These are phyloP conservation scores for Fusarium sp. DNA, from an alignment of 2,329 filamentous ascomycete species.

Conservation along the genomic window DNA sequence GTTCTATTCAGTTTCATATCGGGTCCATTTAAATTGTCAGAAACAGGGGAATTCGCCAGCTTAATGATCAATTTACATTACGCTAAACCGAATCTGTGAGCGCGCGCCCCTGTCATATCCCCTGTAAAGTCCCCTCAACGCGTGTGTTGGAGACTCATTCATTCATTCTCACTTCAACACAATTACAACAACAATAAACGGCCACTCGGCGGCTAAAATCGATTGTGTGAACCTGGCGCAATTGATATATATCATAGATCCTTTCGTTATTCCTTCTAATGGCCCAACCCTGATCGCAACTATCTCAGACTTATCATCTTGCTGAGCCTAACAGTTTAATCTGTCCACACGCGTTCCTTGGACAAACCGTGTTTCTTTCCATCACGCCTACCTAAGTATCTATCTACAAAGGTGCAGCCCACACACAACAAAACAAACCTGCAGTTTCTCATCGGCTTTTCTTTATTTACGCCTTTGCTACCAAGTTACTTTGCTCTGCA, in stretches of 20 bases:
- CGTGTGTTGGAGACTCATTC: slow-evolving; percentile 32
- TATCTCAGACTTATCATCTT: slow-evolving; percentile 7
- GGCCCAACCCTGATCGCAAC: not conserved
- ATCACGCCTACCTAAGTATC: not conserved
- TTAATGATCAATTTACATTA: slow-evolving; percentile 7
- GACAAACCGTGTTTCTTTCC: slow-evolving; percentile 30
- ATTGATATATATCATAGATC: not conserved
- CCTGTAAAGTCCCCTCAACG: slow-evolving; percentile 37
- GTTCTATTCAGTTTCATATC: not conserved
- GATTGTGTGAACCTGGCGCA: slow-evolving; percentile 7
- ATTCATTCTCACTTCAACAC: slow-evolving; percentile 26
- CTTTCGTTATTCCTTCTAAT: not conserved
- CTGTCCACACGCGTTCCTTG: slow-evolving; percentile 33
- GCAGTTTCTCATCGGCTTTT: slow-evolving; percentile 4
- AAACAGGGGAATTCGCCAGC: slow-evolving; percentile 1
- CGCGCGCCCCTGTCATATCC: slow-evolving; percentile 35
- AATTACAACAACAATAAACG: slow-evolving; percentile 28
- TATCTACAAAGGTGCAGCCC: slow-evolving; percentile 23
- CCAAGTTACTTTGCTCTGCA: slow-evolving; percentile 15
- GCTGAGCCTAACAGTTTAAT: slow-evolving; percentile 12
- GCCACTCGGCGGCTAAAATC: slow-evolving; percentile 12
- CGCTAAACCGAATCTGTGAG: slow-evolving; percentile 31
- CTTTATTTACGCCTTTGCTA: not conserved
- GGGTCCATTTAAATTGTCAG: not conserved
- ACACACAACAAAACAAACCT: slow-evolving; percentile 13